Base-by-base conservation (phyloP, 2,329 filamentous ascomycete genomes). In the Graphilbum ipis-grandicollis region DNA sequence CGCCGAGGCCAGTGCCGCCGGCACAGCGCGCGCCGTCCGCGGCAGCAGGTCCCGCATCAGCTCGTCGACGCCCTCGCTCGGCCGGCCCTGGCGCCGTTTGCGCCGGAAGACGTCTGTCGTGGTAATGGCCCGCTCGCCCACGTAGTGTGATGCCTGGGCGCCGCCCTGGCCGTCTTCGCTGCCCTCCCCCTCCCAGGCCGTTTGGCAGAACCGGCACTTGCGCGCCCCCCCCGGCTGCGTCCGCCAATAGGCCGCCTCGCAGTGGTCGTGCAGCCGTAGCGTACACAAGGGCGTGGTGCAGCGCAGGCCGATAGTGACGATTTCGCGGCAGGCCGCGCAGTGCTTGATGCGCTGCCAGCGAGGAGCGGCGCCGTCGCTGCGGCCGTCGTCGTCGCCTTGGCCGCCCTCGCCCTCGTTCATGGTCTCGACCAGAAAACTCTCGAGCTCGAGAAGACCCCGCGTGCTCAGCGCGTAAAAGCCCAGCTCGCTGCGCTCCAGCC, bases 301-400 rank as follows among this genome's bases (percentile, higher is more conserved):
- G 38, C 86, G 69, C 63, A 85, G 70, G 1, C 86, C 85, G 44
- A 79, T 61, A 1, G 88, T 98, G 30, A 96, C 72, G 43, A 96
- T 79, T 45, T 93, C 85, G 54, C 75, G 80, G 56, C 90, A 98
- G 1, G 82, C 85, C 50, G 79, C 71, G 53, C 90, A 98, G 43
- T 76, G 73, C 58, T 90, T 93, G 52, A 98, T 80, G 43, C 75
- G 73, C 51, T 83, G 69, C 63, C 69, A 74, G 25, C 75, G 73
- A 51, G 83, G 69, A 63, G 69, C 74, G 23, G 72, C 18, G 5
- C 4, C 15, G 18, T 18, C 19, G 4, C 10, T 72, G n/a, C 59
- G 56, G 12, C 26, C 1, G 61, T 57, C 9, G 71, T 72, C 2
- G 65, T 68, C 9, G 72, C 68, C 15, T n/a, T n/a, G n/a, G 18